Evolutionary conservation across 257 asterid genomes (phyloP).

Genomic region (Linaria vulgaris): DNA sequence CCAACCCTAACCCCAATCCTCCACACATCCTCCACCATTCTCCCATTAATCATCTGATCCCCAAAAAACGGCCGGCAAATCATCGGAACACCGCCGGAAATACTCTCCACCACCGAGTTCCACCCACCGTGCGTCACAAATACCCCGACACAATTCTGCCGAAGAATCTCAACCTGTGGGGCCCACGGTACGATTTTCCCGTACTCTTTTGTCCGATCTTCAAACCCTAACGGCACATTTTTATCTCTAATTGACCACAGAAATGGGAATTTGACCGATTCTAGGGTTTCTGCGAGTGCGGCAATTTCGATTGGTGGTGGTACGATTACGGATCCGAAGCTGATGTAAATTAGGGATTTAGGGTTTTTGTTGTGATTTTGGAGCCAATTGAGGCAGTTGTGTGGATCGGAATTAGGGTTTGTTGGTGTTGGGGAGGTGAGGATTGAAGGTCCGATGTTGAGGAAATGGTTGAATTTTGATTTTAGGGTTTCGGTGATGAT

Average conservation of each 20-base stretch:
- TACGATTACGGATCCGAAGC: constrained; percentile 45
- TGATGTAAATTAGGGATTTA: constrained; percentile 50
- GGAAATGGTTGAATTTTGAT: constrained; percentile 46
- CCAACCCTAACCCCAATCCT: constrained; percentile 38
- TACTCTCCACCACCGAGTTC: constrained; percentile 66
- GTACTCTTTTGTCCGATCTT: constrained; percentile 34
- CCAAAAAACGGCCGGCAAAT: constrained; percentile 76
- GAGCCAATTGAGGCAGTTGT: constrained; percentile 61
- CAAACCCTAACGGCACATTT: constrained; percentile 61
- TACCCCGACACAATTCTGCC: constrained; percentile 41
- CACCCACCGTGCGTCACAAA: constrained; percentile 80
- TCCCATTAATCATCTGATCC: constrained; percentile 55
- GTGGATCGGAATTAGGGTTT: constrained; percentile 29
- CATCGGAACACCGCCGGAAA: constrained; percentile 54
- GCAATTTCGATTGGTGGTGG: constrained; percentile 52
- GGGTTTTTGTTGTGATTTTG: constrained; percentile 33
- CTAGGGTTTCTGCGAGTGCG: constrained; percentile 64
- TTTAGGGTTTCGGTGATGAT: constrained; percentile 41
- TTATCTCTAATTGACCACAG: constrained; percentile 85
- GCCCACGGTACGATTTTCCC: constrained; percentile 71
- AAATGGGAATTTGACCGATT: constrained; percentile 40
- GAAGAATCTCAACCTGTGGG: constrained; percentile 53
- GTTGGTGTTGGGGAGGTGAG: constrained; percentile 29
- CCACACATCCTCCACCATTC: constrained; percentile 59
- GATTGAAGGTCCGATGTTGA: constrained; percentile 65